Base-by-base conservation (phyloP, 352 stramenopile species). In the Globisporangium mamillatum region DNA sequence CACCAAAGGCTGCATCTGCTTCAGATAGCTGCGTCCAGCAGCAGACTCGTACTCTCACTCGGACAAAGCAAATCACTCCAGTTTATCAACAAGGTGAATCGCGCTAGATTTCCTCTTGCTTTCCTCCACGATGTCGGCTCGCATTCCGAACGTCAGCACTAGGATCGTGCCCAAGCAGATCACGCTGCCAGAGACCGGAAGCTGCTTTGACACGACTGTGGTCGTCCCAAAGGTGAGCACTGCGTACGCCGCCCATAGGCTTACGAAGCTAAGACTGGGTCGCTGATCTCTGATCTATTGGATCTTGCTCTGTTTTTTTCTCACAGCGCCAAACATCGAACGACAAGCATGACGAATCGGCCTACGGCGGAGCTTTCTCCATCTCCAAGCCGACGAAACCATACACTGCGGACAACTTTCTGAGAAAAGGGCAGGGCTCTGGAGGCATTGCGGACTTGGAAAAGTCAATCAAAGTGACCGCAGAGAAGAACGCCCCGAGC, bases 131-230 rank as follows among this genome's bases (percentile, higher is more conserved):
- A 89, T 88, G 76, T 81, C 82, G 60, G 71, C 77, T 36, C 84
- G 85, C 64, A 94, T 94, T 55, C 85, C 87, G 9, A 94, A 94
- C 63, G 85, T 93, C 57, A 92, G 77, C 77, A 94, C 86, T 56
- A 82, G 85, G 46, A 91, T 94, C 63, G 87, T 93, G 69, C 84
- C 87, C 18, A 92, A 92, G 65, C 84, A 78, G 27, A 79, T 92
- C 48, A 58, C 84, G 22, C 66, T 97, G 27, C 80, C 84, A 7
- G 91, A 98, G 77, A 98, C 95, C 0, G 94, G 94, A 14, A 98
- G 94, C 63, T 98, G 95, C 72, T 98, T 99, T 67, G 96, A 99
- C 77, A 94, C 90, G 32, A 99, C 96, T 1, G 68, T 79, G 22
- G 79, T 89, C 16, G 50, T 65, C 24, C 32, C 72, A 32, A 92